Percentiles rank a stretch among this genome's conserved stretches.
These are phyloP conservation scores for Biancaea sappan DNA, from an alignment of 306 rosid genomes.

Conservation along the genomic window DNA sequence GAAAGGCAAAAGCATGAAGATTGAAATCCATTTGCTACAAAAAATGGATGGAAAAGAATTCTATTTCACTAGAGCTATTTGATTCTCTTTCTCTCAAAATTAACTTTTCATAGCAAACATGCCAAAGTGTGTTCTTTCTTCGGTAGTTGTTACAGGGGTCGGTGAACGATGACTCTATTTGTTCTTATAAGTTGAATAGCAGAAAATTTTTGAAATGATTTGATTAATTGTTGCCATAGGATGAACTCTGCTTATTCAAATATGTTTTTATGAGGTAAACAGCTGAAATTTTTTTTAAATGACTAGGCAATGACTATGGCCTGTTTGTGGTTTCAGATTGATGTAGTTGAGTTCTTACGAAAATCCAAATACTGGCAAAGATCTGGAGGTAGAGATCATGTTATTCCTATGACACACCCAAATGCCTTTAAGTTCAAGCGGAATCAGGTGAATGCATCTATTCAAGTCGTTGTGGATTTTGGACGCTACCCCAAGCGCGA, in stretches of 20 bases:
- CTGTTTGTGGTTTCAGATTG: constrained; percentile 48
- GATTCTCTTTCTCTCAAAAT: too few species aligned
- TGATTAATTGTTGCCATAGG: neutral
- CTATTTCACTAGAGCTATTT: too few species aligned
- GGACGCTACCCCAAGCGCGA: constrained; percentile 61
- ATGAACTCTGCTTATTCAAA: neutral
- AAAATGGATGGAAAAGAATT: too few species aligned
- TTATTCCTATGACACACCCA: constrained; percentile 77
- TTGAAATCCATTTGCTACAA: too few species aligned
- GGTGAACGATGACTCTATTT: neutral
- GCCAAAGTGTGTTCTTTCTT: neutral
- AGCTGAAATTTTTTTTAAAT: neutral
- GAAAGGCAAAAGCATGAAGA: too few species aligned
- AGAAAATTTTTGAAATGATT: neutral
- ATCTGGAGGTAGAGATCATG: constrained; percentile 69
- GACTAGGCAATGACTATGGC: neutral
- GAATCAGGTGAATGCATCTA: constrained; percentile 52
- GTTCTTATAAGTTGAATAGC: neutral
- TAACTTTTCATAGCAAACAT: too few species aligned
- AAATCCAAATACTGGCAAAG: constrained; percentile 66
- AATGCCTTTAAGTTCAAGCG: constrained; percentile 74
- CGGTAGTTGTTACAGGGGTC: neutral
- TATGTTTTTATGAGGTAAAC: neutral
- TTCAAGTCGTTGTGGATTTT: constrained; percentile 74
- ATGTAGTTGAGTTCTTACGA: constrained; percentile 48